Percentiles rank a stretch among this genome's conserved stretches.
Conservation (phyloP, 2,329 filamentous ascomycete genomes). For the Pestalotiopsis sp. region DNA sequence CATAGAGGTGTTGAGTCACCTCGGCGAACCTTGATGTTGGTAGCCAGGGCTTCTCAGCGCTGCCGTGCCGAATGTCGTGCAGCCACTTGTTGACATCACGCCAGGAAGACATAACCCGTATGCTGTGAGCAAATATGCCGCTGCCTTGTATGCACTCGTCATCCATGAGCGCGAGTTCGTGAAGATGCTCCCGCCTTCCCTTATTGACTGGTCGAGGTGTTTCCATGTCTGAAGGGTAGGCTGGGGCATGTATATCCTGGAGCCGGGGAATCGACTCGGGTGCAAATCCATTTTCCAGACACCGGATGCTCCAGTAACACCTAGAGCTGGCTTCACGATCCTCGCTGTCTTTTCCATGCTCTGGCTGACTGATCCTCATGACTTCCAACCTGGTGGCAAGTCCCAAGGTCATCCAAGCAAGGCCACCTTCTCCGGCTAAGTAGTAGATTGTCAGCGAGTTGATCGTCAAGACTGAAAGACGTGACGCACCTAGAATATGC, state of each 20-base stretch:
- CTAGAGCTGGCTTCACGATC: background rate
- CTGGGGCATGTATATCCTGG: background rate
- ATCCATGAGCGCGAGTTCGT: background rate
- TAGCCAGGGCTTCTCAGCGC: background rate
- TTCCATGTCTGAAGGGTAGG: background rate
- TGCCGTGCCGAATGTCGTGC: background rate
- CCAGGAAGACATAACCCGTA: background rate
- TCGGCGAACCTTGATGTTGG: background rate
- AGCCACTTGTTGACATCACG: constrained; percentile 1
- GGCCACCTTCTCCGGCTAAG: background rate
- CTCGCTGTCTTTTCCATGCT: background rate
- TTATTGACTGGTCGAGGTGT: background rate
- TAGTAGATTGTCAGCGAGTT: background rate
- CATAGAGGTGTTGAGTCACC: background rate
- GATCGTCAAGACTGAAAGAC: background rate
- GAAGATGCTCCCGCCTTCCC: background rate
- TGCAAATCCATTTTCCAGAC: background rate
- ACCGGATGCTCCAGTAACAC: background rate
- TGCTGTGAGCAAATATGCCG: background rate
- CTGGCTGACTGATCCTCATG: background rate
- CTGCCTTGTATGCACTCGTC: background rate
- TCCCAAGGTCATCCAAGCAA: background rate
- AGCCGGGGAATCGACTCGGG: background rate
- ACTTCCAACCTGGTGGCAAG: background rate
- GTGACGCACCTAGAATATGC: background rate